Evolutionary conservation across 139 green algal species (phyloP).

Genomic region (Deuterostichococcus epilithicus): DNA sequence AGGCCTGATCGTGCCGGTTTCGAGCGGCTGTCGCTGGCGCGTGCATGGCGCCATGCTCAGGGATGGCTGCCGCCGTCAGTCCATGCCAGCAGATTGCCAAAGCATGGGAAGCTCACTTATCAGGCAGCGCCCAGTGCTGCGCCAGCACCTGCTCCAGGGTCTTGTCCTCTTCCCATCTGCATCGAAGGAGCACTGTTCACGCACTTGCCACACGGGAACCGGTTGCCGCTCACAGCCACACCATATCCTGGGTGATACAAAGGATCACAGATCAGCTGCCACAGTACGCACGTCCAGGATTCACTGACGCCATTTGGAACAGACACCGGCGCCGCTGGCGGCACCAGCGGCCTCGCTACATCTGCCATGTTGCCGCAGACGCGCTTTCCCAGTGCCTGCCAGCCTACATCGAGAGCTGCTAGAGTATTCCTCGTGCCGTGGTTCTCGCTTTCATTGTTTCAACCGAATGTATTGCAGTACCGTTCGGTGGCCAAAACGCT

Average conservation of each 20-base stretch:
- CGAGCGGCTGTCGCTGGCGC: not conserved
- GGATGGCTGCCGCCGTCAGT: not conserved
- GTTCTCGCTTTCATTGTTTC: too few species aligned
- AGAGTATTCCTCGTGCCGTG: too few species aligned
- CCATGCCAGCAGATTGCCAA: too few species aligned
- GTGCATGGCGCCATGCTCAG: not conserved
- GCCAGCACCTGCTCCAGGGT: conserved; percentile 42
- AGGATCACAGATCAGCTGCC: not conserved
- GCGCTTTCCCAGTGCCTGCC: too few species aligned
- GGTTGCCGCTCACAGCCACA: not conserved
- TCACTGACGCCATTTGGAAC: not conserved
- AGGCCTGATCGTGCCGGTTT: not conserved
- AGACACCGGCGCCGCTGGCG: not conserved
- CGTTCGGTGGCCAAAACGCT: too few species aligned
- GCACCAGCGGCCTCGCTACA: too few species aligned
- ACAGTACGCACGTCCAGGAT: not conserved
- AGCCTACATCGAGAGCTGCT: too few species aligned
- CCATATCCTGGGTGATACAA: not conserved
- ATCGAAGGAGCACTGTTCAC: too few species aligned
- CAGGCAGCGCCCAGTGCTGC: conserved; percentile 32
- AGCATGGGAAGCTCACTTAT: conserved; percentile 21
- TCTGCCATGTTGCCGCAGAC: too few species aligned
- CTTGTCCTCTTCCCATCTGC: conserved; percentile 48
- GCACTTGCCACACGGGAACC: not conserved
- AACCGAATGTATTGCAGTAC: too few species aligned